Evolutionary conservation across 2,329 filamentous ascomycete species (phyloP).

Genomic region (Penicillium sp.): DNA sequence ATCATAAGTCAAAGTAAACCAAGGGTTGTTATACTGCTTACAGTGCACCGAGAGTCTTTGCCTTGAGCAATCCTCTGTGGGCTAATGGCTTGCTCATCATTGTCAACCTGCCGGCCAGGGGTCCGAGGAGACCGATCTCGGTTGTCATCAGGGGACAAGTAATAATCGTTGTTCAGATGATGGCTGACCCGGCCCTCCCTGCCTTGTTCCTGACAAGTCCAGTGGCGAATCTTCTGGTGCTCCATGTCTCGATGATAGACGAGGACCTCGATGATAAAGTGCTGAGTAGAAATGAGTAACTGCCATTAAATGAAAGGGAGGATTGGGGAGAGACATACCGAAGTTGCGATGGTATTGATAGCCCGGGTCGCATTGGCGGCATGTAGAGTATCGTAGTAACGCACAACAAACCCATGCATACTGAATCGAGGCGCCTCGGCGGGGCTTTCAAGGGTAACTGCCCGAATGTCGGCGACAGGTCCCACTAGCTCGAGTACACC

Average conservation of each 20-base stretch:
- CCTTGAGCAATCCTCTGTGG: not conserved
- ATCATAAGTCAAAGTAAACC: not conserved
- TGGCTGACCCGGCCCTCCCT: not conserved
- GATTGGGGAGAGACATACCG: not conserved
- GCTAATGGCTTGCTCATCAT: not conserved
- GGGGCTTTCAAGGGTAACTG: not conserved
- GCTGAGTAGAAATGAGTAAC: not conserved
- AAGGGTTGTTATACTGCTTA: not conserved
- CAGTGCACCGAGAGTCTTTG: slow-evolving; percentile 7
- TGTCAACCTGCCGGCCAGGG: not conserved
- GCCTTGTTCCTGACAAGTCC: not conserved
- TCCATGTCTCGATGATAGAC: not conserved
- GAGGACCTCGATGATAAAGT: slow-evolving; percentile 3
- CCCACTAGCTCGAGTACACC: slow-evolving; percentile 5
- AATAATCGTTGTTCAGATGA: not conserved
- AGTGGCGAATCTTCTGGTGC: not conserved
- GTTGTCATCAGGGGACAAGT: not conserved
- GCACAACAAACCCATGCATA: not conserved
- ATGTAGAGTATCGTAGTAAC: slow-evolving; percentile 1
- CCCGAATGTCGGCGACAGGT: slow-evolving; percentile 1
- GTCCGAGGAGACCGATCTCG: not conserved
- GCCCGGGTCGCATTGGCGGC: slow-evolving; percentile 7
- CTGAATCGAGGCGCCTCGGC: not conserved
- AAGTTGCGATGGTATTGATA: slow-evolving; percentile 3
- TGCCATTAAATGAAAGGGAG: not conserved